Evolutionary conservation across 1,284 basidiomycete species (phyloP), one percentile per base, ranked within the genome.

Genomic region (Marasmius sp.): DNA sequence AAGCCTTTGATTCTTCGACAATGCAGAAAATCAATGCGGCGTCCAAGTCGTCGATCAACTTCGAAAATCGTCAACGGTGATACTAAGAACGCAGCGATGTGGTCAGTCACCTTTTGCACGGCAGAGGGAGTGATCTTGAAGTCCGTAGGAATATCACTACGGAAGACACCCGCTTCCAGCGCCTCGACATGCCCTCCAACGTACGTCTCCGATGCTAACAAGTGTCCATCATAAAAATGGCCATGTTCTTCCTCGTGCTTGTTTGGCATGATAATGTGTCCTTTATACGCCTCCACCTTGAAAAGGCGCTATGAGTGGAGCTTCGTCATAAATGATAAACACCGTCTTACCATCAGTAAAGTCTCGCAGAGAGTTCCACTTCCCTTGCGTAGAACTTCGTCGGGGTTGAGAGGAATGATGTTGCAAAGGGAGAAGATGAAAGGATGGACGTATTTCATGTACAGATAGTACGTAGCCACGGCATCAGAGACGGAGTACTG

Each of bases 361-460:
- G 97, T 99, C 77, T 99, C 97, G 72, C 97, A 99, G 18, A 99
- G 81, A 0, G 97, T 99, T 20, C 97, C 97, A 66, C 88, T 93
- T 38, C 97, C 97, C 76, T 99, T 99, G 52, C 97, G 84, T 69
- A 99, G 76, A 4, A 99, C 97, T 68, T 99, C 97, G 69, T 99
- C 97, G 1, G 97, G 95, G 70, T 91, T 92, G 61, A 99, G 85
- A 16, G 97, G 97, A 70, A 99, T 99, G 75, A 99, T 99, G 82
- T 98, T 99, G 79, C 97, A 99, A 39, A 99, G 81, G 33, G 97
- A 99, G 80, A 99, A 99, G 70, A 99, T 95, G 85, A 99, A 99
- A 0, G 97, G 97, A 72, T 99, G 96, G 11, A 99, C 96, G 73
- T 99, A 99, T 94, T 99, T 99, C 97, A 99, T 99, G 81, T 99